Base-by-base conservation (phyloP, 2,329 filamentous ascomycete species). In the Fusarium tupiense region DNA sequence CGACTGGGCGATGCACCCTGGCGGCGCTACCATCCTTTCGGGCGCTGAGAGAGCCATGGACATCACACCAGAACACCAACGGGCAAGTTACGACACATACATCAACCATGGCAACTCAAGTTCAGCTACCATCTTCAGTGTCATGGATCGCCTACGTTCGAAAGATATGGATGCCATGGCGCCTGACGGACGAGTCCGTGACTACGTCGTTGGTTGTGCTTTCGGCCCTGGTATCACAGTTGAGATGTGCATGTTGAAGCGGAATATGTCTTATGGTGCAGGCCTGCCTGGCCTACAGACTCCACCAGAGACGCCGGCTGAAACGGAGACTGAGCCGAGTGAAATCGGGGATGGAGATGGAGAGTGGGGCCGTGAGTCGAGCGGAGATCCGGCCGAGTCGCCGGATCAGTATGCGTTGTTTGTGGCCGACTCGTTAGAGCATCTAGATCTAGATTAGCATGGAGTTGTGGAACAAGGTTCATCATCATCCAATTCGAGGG, bases 1-100 rank as follows among this genome's bases (percentile, higher is more conserved):
- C 73, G 92, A 94, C 83, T 94, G 92, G 92, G 92, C 91, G 2
- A 87, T 94, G 78, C 92, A 94, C 75, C 92, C 92, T 0, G 92
- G 92, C 9, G 92, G 92, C 24, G 86, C 90, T 2, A 90, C 91
- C 2, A 92, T 94, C 47, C 83, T 94, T 5, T 86, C 89, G 0
- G 90, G 91, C 2, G 89, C 91, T 2, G 89, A 93, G 79, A 83
- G 83, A 47, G 85, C 84, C 3, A 85, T 94, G 84, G 80, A 82
- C 11, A 86, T 93, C 53, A 85, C 85, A 1, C 82, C 90, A 0
- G 88, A 92, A 75, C 91, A 93, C 73, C 90, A 93, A 84, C 86
- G 91, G 54, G 91, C 91, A n/a, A 91, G 90, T 67, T 92, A 92
- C 77, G 89, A 92, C 70, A 89, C 90, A 24, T 94, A 94, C 76